Evolutionary conservation across 1,284 basidiomycete species (phyloP), one percentile per base, ranked within the genome.

Genomic region (Omphalotus olearius): DNA sequence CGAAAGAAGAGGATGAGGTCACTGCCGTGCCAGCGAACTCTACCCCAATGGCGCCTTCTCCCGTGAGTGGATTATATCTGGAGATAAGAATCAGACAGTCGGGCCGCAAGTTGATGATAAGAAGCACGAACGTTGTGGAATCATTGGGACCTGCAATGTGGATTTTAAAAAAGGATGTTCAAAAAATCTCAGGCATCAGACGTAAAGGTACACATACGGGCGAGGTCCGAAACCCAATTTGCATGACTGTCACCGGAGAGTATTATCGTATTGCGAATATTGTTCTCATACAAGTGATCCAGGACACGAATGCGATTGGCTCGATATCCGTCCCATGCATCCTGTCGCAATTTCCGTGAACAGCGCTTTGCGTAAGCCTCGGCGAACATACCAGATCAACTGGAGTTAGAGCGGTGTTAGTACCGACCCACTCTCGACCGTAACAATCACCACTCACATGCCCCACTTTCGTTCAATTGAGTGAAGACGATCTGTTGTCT

Each of bases 21-120:
- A 85, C 82, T 1, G 81, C 81, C 0, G 83, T 83, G 2, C 82
- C 83, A 2, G 82, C 82, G 59, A 85, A 85, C 63, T 86, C 81
- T 38, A 86, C 83, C 7, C 75, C 83, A 44, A 82, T 70, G 0
- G 79, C 74, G 10, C 82, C 82, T 10, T 68, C 53, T 3, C 83
- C 82, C 0, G 78, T 79, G 5, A 60, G 56, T 5, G 80, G 68
- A 60, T 85, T 66, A 65, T 85, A 84, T 11, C 75, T 73, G 57
- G 35, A 23, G 52, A 48, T 7, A 43, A 17, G 33, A 23, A 25
- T 43, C 17, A 50, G 39, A 35, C 11, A 25, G 16, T 41, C 38
- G 20, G 25, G n/a, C 13, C 16, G 16, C 13, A 25, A 26, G 13
- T 14, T 6, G 28, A 16, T 33, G 18, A 36, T 26, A 38, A 35